Evolutionary conservation across 2,329 filamentous ascomycete species (phyloP).

Genomic region (Xylariaceae sp.): DNA sequence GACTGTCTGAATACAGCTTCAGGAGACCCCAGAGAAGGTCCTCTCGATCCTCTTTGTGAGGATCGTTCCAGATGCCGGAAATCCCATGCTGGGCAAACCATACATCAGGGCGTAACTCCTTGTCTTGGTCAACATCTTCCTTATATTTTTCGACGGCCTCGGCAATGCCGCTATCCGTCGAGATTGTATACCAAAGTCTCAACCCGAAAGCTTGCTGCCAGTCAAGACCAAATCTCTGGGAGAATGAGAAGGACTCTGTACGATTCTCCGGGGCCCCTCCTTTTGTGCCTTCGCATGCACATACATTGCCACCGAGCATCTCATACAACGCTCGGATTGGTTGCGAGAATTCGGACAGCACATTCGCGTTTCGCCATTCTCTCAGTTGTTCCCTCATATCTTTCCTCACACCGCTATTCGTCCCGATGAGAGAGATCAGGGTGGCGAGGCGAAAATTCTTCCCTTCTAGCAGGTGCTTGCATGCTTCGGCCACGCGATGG

Average conservation of each 20-base stretch:
- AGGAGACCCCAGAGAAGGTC: conserved; percentile 89
- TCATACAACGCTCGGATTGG: conserved; percentile 88
- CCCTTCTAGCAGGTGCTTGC: conserved; percentile 75
- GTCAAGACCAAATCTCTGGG: conserved; percentile 82
- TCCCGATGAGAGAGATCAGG: conserved; percentile 81
- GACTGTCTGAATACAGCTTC: conserved; percentile 74
- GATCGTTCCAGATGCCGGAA: conserved; percentile 66
- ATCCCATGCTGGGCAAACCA: conserved; percentile 71
- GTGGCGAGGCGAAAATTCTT: conserved; percentile 86
- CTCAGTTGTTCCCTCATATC: conserved; percentile 82
- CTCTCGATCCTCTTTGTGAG: conserved; percentile 64
- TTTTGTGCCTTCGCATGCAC: conserved; percentile 79
- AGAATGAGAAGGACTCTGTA: conserved; percentile 79
- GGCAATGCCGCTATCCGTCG: conserved; percentile 71
- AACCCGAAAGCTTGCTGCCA: conserved; percentile 95
- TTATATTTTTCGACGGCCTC: conserved; percentile 76
- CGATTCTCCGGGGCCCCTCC: conserved; percentile 81
- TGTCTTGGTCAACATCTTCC: conserved; percentile 73
- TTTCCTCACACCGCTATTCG: conserved; percentile 70
- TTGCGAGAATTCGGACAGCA: conserved; percentile 86
- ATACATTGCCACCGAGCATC: conserved; percentile 86
- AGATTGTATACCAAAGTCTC: conserved; percentile 85
- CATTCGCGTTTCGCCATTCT: conserved; percentile 82
- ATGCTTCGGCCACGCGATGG: conserved; percentile 82
- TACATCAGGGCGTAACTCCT: conserved; percentile 75